Evolutionary conservation across 306 rosid species (phyloP).

Genomic region (Quercus parvula): DNA sequence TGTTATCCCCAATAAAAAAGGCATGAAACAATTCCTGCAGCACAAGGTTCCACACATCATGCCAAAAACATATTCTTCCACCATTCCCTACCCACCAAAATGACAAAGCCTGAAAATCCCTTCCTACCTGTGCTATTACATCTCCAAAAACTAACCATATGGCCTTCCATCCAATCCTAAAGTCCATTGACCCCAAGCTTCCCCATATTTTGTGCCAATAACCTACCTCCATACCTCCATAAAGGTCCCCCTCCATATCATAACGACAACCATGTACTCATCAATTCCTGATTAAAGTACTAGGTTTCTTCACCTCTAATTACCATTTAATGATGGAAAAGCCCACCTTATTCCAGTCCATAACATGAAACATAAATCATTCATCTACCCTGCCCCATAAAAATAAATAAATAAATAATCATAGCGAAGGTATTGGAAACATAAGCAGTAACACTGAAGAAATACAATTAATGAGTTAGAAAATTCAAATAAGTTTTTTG

Average conservation of each 20-base stretch:
- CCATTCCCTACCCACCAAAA: not conserved
- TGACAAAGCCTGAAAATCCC: too few species aligned
- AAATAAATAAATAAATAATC: too few species aligned
- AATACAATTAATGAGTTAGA: not conserved
- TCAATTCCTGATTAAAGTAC: not conserved
- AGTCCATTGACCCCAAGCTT: not conserved
- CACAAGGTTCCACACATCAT: not conserved
- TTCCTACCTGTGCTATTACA: not conserved
- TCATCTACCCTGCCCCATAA: not conserved
- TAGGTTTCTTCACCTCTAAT: not conserved
- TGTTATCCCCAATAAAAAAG: not conserved
- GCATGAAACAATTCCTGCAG: not conserved
- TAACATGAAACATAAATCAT: not conserved
- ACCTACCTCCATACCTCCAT: not conserved
- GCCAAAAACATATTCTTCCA: not conserved
- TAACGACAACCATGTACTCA: not conserved
- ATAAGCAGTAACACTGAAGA: not conserved
- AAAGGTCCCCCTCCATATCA: not conserved
- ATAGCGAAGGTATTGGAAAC: not conserved
- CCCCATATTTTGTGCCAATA: not conserved
- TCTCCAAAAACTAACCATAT: not conserved
- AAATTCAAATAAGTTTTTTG: not conserved
- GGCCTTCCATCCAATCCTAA: not conserved
- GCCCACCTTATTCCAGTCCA: not conserved
- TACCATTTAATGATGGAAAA: not conserved